phyloP scores from a whole-genome alignment of 345 rosid species.

The Brassica carinata region DNA sequence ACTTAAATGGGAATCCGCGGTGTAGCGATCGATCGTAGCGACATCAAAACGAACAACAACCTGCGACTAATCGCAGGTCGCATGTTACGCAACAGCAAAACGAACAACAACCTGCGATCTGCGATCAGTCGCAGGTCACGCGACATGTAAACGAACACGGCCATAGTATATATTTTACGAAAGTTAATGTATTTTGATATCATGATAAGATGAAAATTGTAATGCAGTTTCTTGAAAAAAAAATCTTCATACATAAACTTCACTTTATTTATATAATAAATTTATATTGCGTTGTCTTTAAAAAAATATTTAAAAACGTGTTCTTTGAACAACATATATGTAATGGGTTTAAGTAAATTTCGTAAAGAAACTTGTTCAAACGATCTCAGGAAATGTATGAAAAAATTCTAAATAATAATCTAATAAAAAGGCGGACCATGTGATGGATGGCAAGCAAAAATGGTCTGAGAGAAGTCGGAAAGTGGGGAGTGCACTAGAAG shows the following conservation, averaged over 20 bases:
- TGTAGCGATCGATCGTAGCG: too few relatives aligned
- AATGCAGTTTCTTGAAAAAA: not conserved
- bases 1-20: too few relatives aligned
- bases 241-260: not conserved
- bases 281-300: not conserved
- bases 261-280: too few relatives aligned
- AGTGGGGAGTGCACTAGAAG: constrained; percentile 36
- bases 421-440: constrained; percentile 8
- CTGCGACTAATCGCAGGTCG: too few relatives aligned
- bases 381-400: not conserved
- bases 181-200: not conserved
- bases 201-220: not conserved
- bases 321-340: not conserved
- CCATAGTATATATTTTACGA: too few relatives aligned
- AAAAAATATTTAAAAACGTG: not conserved
- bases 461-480: constrained; percentile 29
- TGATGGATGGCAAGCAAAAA: constrained; percentile 26
- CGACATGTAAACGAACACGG: too few relatives aligned
- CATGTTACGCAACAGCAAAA: too few relatives aligned
- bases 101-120: too few relatives aligned
- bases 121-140: too few relatives aligned
- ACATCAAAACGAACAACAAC: too few relatives aligned
- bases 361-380: not conserved
- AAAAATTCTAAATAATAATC: not conserved
- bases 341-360: not conserved